A percentile compares a stretch with the other conserved stretches of the same genome.
phyloP scores from a whole-genome alignment of 208 protist genomes.

The Angomonas desouzai region DNA sequence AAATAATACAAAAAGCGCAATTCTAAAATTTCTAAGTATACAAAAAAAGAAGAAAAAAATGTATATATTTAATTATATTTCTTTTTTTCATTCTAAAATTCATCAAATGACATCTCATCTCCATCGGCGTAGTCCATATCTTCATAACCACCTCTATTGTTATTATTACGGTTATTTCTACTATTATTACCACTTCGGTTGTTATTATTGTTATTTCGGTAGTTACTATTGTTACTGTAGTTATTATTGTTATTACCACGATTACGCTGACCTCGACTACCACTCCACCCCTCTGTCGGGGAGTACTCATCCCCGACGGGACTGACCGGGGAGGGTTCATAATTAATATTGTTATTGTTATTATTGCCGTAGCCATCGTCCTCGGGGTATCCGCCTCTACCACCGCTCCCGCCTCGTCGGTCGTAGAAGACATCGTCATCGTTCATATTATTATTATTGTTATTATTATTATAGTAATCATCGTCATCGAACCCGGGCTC shows the following conservation, averaged over 20 bases:
- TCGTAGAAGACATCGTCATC: constrained; percentile 21
- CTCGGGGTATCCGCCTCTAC: background rate
- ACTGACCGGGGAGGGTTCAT: constrained; percentile 4
- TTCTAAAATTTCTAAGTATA: no score
- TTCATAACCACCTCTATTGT: constrained; percentile 2
- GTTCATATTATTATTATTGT: background rate
- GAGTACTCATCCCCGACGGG: constrained; percentile 8
- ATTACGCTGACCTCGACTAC: background rate
- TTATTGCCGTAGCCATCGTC: background rate
- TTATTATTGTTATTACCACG: background rate
- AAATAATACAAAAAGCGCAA: no score
- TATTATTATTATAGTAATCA: constrained; percentile 15
- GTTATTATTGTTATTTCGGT: constrained; percentile 5
- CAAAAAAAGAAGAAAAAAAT: constrained; percentile 20
- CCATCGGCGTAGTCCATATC: constrained; percentile 3
- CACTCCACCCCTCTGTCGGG: background rate
- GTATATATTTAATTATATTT: background rate
- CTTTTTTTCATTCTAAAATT: background rate
- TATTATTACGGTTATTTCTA: constrained; percentile 11
- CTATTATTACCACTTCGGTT: background rate
- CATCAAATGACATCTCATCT: constrained; percentile 8
- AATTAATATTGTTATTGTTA: background rate
- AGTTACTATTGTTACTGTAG: background rate
- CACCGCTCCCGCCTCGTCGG: constrained; percentile 11
- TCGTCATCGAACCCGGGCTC: constrained; percentile 15